A percentile compares a stretch with the other conserved stretches of the same genome.
phyloP scores from a whole-genome alignment of 495 filamentous ascomycete species.

The Xylaria venustula region DNA sequence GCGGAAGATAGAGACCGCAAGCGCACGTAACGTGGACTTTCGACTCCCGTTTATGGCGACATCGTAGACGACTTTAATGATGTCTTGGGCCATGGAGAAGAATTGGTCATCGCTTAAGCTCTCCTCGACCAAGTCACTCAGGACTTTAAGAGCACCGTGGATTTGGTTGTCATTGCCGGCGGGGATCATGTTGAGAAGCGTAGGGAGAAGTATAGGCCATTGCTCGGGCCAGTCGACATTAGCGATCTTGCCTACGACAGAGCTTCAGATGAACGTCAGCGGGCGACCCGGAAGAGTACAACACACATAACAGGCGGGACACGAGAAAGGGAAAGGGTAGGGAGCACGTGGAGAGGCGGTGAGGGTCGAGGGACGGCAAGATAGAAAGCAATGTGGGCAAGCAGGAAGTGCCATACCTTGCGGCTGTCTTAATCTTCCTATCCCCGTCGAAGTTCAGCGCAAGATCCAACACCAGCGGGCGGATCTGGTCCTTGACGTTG shows the following conservation, averaged over 20 bases:
- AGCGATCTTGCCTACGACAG: constrained; percentile 94
- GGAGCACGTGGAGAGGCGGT: background rate
- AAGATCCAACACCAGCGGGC: constrained; percentile 67
- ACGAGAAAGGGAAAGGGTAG: background rate
- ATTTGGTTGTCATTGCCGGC: constrained; percentile 71
- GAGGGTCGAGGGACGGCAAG: background rate
- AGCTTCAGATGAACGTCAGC: constrained; percentile 42
- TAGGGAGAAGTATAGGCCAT: constrained; percentile 84
- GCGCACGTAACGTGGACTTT: constrained; percentile 70
- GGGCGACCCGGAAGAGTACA: background rate
- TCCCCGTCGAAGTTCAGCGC: constrained; percentile 74
- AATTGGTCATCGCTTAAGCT: constrained; percentile 92
- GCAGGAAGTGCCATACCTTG: constrained; percentile 48
- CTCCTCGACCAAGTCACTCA: constrained; percentile 89
- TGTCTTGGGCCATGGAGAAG: constrained; percentile 78
- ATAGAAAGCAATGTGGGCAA: background rate
- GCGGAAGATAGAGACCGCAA: constrained; percentile 85
- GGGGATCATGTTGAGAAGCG: constrained; percentile 73
- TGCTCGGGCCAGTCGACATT: constrained; percentile 88
- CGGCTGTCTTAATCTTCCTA: constrained; percentile 79
- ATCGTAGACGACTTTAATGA: constrained; percentile 78
- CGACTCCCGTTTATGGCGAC: constrained; percentile 73
- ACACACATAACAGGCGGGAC: background rate
- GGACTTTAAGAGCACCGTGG: constrained; percentile 83
- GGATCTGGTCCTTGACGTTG: constrained; percentile 68